phyloP scores from a whole-genome alignment of 2,329 filamentous ascomycete species.

The Aspergillus fischeri region DNA sequence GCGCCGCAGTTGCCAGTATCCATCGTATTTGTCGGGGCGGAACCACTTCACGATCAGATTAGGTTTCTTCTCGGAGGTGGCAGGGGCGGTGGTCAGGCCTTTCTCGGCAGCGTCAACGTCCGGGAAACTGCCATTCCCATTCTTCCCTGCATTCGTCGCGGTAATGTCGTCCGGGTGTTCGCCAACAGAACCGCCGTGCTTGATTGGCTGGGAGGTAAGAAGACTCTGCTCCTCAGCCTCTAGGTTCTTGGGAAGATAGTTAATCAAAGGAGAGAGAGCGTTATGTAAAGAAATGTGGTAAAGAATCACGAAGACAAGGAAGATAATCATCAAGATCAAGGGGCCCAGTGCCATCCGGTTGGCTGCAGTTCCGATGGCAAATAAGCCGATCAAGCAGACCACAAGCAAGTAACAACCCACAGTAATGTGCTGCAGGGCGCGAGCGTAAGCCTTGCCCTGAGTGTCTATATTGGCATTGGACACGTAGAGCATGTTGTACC shows the following conservation, averaged over 20 bases:
- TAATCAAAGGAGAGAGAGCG: conserved; percentile 71
- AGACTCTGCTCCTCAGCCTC: conserved; percentile 54
- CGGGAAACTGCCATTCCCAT: conserved; percentile 22
- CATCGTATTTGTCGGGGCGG: conserved; percentile 70
- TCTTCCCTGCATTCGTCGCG: conserved; percentile 7
- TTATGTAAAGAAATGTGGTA: conserved; percentile 69
- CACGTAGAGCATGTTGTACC: conserved; percentile 88
- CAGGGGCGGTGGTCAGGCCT: conserved; percentile 21
- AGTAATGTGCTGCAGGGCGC: conserved; percentile 81
- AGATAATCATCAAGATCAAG: conserved; percentile 69
- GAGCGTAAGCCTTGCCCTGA: conserved; percentile 80
- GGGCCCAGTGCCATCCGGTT: conserved; percentile 63
- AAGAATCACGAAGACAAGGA: conserved; percentile 69
- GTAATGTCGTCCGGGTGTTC: conserved; percentile 19
- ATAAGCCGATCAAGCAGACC: conserved; percentile 78
- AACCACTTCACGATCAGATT: conserved; percentile 55
- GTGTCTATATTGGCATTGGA: conserved; percentile 78
- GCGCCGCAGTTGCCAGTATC: conserved; percentile 67
- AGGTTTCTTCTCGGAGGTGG: conserved; percentile 26
- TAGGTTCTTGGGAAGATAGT: conserved; percentile 73
- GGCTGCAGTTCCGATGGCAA: conserved; percentile 64
- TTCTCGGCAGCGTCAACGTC: conserved; percentile 36
- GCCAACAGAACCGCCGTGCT: conserved; percentile 13
- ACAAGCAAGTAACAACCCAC: conserved; percentile 80
- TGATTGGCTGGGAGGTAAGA: conserved; percentile 29